Evolutionary conservation across 805 yeast genomes (phyloP).

Genomic region (Starmerella riodocensis): DNA sequence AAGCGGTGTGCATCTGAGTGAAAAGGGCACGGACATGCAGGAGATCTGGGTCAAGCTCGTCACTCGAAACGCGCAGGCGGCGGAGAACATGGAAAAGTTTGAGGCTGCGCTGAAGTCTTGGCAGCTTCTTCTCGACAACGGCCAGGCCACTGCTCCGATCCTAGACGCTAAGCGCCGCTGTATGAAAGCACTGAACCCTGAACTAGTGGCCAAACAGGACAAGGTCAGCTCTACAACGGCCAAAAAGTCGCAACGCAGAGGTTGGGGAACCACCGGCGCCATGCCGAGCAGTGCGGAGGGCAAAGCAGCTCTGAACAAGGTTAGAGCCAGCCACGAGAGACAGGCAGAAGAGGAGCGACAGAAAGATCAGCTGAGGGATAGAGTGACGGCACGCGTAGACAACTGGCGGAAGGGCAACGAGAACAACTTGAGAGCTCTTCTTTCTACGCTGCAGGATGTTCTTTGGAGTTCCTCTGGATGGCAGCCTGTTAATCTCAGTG

Average conservation of each 20-base stretch:
- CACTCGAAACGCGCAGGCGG: slow-evolving; percentile 64
- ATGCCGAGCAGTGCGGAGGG: slow-evolving; percentile 25
- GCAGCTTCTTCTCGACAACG: slow-evolving; percentile 50
- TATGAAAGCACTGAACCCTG: slow-evolving; percentile 48
- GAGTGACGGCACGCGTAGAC: slow-evolving; percentile 40
- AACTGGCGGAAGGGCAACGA: slow-evolving; percentile 66
- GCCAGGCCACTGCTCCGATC: slow-evolving; percentile 46
- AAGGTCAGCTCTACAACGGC: slow-evolving; percentile 23
- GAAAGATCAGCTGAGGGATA: slow-evolving; percentile 49
- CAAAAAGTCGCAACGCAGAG: slow-evolving; percentile 19
- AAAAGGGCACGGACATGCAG: slow-evolving; percentile 40
- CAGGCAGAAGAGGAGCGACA: slow-evolving; percentile 42
- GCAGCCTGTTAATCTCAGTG: slow-evolving; percentile 54
- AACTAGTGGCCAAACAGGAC: slow-evolving; percentile 23
- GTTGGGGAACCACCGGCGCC: slow-evolving; percentile 21
- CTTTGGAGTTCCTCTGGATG: slow-evolving; percentile 56
- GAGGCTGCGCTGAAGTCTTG: slow-evolving; percentile 50
- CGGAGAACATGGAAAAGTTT: slow-evolving; percentile 65
- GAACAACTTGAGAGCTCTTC: slow-evolving; percentile 63
- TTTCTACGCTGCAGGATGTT: slow-evolving; percentile 54
- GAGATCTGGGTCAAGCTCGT: slow-evolving; percentile 64
- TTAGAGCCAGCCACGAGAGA: slow-evolving; percentile 36
- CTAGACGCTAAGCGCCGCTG: slow-evolving; percentile 81
- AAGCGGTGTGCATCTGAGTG: slow-evolving; percentile 26
- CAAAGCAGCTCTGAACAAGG: slow-evolving; percentile 38